A percentile compares a stretch with the other conserved stretches of the same genome.
phyloP scores from a whole-genome alignment of 1,284 basidiomycete species.

The Hymenochaete sp. region DNA sequence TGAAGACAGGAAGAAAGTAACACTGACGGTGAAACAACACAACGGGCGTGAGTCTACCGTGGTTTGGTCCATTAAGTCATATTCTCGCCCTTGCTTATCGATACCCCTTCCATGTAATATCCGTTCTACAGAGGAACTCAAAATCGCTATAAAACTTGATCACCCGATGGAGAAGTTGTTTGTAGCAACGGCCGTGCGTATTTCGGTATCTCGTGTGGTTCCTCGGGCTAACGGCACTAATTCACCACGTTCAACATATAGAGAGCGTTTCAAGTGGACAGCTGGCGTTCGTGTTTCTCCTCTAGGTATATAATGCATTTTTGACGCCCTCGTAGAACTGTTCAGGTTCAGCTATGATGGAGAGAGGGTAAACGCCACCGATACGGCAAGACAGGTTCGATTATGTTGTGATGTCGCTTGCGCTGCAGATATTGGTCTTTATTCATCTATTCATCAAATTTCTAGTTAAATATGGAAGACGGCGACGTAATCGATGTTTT shows the following conservation, averaged over 20 bases:
- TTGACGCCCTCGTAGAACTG: neutral
- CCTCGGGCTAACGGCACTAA: neutral
- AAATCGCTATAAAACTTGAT: constrained; percentile 8
- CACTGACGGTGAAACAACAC: too few relatives aligned
- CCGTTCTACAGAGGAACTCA: constrained; percentile 4
- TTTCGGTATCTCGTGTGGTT: neutral
- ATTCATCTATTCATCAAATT: neutral
- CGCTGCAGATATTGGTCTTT: too few relatives aligned
- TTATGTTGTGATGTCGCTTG: too few relatives aligned
- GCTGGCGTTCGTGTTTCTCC: neutral
- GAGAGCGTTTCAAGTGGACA: constrained; percentile 10
- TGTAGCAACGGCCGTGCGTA: constrained; percentile 13
- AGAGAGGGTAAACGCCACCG: too few relatives aligned
- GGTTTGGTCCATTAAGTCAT: too few relatives aligned
- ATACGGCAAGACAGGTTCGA: too few relatives aligned
- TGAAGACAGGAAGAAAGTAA: too few relatives aligned
- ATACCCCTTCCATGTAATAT: too few relatives aligned
- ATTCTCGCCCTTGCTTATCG: too few relatives aligned
- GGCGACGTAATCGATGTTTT: constrained; percentile 9
- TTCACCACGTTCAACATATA: neutral
- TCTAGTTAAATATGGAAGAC: constrained; percentile 16
- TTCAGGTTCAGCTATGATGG: too few relatives aligned
- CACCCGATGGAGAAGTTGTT: constrained; percentile 13
- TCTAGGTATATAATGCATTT: neutral
- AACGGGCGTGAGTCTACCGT: too few relatives aligned